Evolutionary conservation across 2,329 filamentous ascomycete species (phyloP).

Genomic region (Verticillium zaregamsianum): DNA sequence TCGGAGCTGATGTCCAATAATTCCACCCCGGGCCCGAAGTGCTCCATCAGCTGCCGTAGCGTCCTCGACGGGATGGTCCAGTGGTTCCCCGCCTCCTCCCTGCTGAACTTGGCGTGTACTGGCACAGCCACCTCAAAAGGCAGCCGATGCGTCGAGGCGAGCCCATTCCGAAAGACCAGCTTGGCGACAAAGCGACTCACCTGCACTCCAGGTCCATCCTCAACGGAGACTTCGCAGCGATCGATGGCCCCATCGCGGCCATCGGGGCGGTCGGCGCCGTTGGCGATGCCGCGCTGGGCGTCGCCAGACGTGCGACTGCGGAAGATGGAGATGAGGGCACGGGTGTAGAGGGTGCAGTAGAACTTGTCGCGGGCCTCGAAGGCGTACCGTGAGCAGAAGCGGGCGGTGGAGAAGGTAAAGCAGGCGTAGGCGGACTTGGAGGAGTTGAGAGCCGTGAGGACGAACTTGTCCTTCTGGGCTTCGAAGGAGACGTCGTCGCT

Average conservation of each 20-base stretch:
- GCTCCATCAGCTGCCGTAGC: conserved; percentile 71
- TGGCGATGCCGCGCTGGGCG: conserved; percentile 51
- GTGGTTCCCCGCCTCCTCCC: conserved; percentile 58
- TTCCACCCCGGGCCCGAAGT: conserved; percentile 76
- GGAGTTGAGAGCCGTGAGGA: conserved; percentile 72
- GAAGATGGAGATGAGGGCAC: conserved; percentile 69
- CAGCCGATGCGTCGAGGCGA: conserved; percentile 73
- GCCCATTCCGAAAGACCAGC: conserved; percentile 69
- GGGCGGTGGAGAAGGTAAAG: conserved; percentile 60
- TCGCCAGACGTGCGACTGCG: conserved; percentile 61
- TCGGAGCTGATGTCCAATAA: conserved; percentile 75
- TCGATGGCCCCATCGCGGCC: conserved; percentile 50
- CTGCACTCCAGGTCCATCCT: conserved; percentile 65
- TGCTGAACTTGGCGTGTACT: conserved; percentile 72
- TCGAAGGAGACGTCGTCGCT: conserved; percentile 75
- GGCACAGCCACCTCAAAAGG: conserved; percentile 72
- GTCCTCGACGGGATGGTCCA: conserved; percentile 72
- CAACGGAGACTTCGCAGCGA: conserved; percentile 67
- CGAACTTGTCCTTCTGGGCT: conserved; percentile 63
- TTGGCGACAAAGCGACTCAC: conserved; percentile 67
- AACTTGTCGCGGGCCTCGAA: conserved; percentile 62
- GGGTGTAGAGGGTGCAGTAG: conserved; percentile 71
- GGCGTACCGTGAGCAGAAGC: conserved; percentile 70
- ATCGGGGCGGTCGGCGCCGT: conserved; percentile 45
- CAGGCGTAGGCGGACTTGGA: conserved; percentile 77